Base-by-base conservation (phyloP, 768 basidiomycete genomes). In the Leccinum obscurum region DNA sequence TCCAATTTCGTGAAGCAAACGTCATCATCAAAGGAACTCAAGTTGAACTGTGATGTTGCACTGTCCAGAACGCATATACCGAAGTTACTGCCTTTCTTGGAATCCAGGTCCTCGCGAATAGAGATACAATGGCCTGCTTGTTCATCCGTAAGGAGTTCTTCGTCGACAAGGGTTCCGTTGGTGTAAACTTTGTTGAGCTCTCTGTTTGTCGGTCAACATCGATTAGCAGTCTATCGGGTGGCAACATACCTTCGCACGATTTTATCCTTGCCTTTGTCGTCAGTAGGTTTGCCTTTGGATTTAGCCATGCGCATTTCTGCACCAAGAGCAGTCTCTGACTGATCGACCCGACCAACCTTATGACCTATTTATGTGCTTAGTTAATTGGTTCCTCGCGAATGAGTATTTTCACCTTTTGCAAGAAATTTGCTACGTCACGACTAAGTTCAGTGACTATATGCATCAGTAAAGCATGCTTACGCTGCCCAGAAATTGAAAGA, bases 181-280 rank as follows among this genome's bases (percentile, higher is more conserved):
- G 97, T 99, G 71, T 95, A 92, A 49, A 99, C 93, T 78, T 95
- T 96, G 74, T 92, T 92, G 54, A 99, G 81, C 68, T 95, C 97
- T 52, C 90, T 90, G 69, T 62, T 32, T 65, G 59, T 24, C 8
- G 46, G 28, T 65, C 55, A 60, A 46, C 34, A 52, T 24, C 24
- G 22, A 17, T 15, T 24, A 41, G 2, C 52, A 7, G 26, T 51
- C 6, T 15, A 28, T 56, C 11, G n/a, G 6, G 28, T 28, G 5
- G 3, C 75, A 30, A 57, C 63, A 22, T 59, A 87, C 88, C 93
- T 81, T 62, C 89, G 80, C 46, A 98, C 97, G 54, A 98, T 98
- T 77, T 96, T 92, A 6, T 92, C 92, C 62, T 85, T 86, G 44
- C 77, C 78, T 64, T 83, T 86, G 52, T 86, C 86, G 0, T 68